phyloP scores from a whole-genome alignment of 2,329 filamentous ascomycete species.

The Hypoxylon sp. region DNA sequence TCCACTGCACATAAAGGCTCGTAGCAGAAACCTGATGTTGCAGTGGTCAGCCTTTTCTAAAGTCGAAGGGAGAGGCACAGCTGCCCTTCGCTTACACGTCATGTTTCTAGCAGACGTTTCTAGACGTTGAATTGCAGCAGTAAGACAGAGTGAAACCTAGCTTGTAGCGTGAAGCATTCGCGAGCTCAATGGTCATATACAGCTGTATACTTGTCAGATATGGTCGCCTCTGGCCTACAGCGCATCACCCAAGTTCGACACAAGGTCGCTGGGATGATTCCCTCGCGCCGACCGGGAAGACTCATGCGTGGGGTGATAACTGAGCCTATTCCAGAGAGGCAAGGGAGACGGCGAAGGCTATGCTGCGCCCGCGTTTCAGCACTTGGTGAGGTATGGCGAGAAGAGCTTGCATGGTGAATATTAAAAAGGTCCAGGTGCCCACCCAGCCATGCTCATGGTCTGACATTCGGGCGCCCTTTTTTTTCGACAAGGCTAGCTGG shows the following conservation, averaged over 20 bases:
- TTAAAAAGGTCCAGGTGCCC: conserved; percentile 16
- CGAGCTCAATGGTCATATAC: not conserved
- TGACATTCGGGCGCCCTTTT: conserved; percentile 9
- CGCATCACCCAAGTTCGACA: conserved; percentile 20
- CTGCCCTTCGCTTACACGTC: not conserved
- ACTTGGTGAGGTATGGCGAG: conserved; percentile 21
- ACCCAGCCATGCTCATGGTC: conserved; percentile 26
- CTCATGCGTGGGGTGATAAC: conserved; percentile 3
- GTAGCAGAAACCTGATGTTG: not conserved
- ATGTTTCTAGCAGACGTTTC: conserved; percentile 9
- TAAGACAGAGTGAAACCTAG: no score
- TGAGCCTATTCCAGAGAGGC: conserved; percentile 1
- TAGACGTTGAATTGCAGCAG: no score
- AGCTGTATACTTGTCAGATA: conserved; percentile 16
- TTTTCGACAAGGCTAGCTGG: conserved; percentile 12
- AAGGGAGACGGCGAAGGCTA: conserved; percentile 21
- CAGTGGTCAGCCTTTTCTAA: not conserved
- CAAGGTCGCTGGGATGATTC: conserved; percentile 3
- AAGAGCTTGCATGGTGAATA: no score
- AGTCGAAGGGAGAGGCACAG: not conserved
- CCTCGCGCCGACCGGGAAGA: conserved; percentile 26
- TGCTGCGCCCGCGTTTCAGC: conserved; percentile 31
- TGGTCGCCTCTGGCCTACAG: conserved; percentile 12
- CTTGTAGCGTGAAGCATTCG: not conserved
- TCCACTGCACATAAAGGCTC: not conserved